Base-by-base conservation (phyloP, 257 asterid species). In the Avicennia marina region DNA sequence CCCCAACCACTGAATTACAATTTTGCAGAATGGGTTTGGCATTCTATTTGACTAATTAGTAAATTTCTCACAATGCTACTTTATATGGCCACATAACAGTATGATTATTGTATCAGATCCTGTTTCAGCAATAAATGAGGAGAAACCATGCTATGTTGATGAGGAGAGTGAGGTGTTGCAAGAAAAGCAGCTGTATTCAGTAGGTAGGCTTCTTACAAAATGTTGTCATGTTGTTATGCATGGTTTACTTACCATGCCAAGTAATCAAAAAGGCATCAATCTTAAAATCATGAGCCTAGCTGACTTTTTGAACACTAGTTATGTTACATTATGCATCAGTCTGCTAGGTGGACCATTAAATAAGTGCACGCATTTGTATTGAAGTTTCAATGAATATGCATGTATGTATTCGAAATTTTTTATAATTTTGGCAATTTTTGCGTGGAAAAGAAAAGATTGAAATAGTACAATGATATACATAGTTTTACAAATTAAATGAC, bases 111-210 rank as follows among this genome's bases (percentile, higher is more conserved):
- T 56, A 58, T 48, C 80, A 88, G 86, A 61, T 70, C 65, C 75
- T 55, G 67, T 41, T 55, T 63, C 75, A 24, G 68, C 69, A 38
- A 22, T 65, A 43, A 60, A 68, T 66, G 65, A 70, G 52, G 76
- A 65, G 34, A 74, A 64, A 64, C 84, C 89, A 18, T 65, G 62
- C 68, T 75, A 58, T 53, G 74, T 87, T 40, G 78, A 79, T 15
- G 79, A 84, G 26, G 75, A 72, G 44, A 69, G 77, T 2, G 81
- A 82, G 75, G 76, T 78, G 67, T 72, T 90, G 70, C 83, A 75
- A 72, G 84, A 79, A 43, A 19, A 21, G 5, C 95, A 82, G 46
- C 79, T 90, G 21, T 83, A 75, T 64, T 70, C 86, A 62, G 41
- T 87, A 61, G 96, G 95, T 90, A 74, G 45, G 63, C 18, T 62